A percentile compares a stretch with the other conserved stretches of the same genome.
These are phyloP conservation scores for Citrus glauca DNA, from an alignment of 345 rosid genomes.

Conservation along the genomic window DNA sequence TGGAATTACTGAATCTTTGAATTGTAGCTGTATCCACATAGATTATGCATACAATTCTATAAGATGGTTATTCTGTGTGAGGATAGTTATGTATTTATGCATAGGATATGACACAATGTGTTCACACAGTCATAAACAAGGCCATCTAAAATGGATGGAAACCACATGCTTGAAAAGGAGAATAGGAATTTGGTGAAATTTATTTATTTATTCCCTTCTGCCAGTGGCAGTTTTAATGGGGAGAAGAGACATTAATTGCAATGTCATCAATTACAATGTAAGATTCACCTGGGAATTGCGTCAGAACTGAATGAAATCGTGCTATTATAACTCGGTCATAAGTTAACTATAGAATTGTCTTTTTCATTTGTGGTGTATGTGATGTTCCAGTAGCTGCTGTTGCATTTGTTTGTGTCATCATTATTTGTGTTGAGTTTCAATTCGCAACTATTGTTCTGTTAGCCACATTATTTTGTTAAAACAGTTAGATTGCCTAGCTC, in stretches of 20 bases:
- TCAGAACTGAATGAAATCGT: not conserved
- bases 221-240: not conserved
- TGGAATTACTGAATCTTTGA: not conserved
- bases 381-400: not conserved
- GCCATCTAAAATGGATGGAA: not conserved
- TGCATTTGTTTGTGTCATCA: not conserved
- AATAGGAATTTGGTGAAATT: not conserved
- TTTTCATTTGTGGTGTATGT: not conserved
- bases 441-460: not conserved
- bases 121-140: not conserved
- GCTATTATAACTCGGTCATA: not conserved
- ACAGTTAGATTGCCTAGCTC: not conserved
- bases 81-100: not conserved
- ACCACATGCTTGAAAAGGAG: not conserved
- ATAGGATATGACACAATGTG: not conserved
- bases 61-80: not conserved
- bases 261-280: too few species aligned
- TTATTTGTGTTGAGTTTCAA: not conserved
- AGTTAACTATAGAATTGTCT: not conserved
- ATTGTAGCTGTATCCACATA: not conserved
- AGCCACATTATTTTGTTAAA: not conserved
- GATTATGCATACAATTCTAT: not conserved
- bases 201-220: not conserved
- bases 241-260: not conserved
- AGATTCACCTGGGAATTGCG: not conserved